A percentile compares a stretch with the other conserved stretches of the same genome.
Evolutionary conservation across 2,329 filamentous ascomycete genomes (phyloP).

Genomic region (Aspergillus chevalieri): DNA sequence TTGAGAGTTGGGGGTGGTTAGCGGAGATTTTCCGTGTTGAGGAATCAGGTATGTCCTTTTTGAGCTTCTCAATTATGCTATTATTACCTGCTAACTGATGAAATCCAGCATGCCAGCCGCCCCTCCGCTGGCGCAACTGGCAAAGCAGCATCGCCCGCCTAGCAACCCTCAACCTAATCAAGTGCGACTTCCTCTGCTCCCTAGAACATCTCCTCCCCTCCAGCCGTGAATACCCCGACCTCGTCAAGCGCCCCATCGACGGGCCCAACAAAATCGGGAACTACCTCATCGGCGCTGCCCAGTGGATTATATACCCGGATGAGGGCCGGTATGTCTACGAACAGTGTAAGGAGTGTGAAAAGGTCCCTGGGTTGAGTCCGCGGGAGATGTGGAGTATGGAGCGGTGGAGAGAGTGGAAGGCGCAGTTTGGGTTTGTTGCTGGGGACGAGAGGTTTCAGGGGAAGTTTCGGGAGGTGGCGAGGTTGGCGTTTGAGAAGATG

Average conservation of each 20-base stretch:
- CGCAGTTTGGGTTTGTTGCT: background rate
- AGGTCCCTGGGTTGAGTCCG: background rate
- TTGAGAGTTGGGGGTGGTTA: background rate
- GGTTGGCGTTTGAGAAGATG: background rate
- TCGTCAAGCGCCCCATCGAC: background rate
- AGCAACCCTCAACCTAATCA: background rate
- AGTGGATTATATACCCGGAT: background rate
- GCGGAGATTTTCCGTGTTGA: background rate
- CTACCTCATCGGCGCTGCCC: background rate
- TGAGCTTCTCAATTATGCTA: background rate
- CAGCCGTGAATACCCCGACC: background rate
- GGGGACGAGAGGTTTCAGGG: background rate
- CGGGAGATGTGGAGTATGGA: conserved; percentile 1
- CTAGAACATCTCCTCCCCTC: background rate
- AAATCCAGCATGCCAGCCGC: background rate
- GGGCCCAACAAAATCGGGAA: background rate
- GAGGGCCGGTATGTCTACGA: background rate
- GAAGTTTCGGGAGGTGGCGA: background rate
- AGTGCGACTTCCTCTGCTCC: background rate
- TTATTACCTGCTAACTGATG: background rate
- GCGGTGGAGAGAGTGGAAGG: background rate
- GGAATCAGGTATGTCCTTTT: background rate
- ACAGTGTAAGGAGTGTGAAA: background rate
- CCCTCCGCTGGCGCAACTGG: background rate
- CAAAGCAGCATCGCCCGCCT: background rate